Evolutionary conservation across 2,329 filamentous ascomycete species (phyloP).

Genomic region (Talaromyces sp.): DNA sequence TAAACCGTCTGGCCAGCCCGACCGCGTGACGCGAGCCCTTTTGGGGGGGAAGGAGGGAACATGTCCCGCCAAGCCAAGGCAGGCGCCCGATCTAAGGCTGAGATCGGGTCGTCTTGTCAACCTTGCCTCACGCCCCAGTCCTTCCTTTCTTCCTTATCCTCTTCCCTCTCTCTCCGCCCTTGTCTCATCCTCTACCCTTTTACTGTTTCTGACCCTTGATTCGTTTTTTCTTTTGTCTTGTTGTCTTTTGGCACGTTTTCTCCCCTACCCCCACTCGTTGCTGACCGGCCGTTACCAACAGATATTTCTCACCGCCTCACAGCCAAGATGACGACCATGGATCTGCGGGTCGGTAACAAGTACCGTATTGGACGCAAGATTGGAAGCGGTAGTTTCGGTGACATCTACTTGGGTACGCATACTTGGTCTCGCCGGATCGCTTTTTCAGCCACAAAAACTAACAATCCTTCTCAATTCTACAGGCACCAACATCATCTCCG

Average conservation of each 20-base stretch:
- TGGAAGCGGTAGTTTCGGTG: conserved; percentile 93
- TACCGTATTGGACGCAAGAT: conserved; percentile 99
- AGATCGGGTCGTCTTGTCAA: not conserved
- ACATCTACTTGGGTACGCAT: conserved; percentile 52
- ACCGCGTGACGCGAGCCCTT: conserved; percentile 10
- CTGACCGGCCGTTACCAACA: not conserved
- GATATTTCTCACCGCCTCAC: not conserved
- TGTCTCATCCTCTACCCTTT: not conserved
- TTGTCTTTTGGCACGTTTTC: not conserved
- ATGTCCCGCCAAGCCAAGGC: conserved; percentile 1
- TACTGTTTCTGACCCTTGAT: not conserved
- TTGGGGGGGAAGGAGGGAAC: not conserved
- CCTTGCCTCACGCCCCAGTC: conserved; percentile 1
- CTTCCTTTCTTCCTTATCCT: conserved; percentile 2
- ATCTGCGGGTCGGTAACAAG: conserved; percentile 98
- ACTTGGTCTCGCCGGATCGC: not conserved
- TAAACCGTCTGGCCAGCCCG: not conserved
- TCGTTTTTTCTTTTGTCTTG: not conserved
- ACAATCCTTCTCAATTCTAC: not conserved
- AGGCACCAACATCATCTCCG: conserved; percentile 99
- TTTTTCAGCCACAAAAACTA: not conserved
- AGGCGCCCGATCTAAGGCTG: conserved; percentile 2
- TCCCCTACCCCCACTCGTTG: not conserved
- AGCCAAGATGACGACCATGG: conserved; percentile 30
- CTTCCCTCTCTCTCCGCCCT: not conserved